Evolutionary conservation across 805 yeast species (phyloP).

Genomic region (Ogataea haglerorum): DNA sequence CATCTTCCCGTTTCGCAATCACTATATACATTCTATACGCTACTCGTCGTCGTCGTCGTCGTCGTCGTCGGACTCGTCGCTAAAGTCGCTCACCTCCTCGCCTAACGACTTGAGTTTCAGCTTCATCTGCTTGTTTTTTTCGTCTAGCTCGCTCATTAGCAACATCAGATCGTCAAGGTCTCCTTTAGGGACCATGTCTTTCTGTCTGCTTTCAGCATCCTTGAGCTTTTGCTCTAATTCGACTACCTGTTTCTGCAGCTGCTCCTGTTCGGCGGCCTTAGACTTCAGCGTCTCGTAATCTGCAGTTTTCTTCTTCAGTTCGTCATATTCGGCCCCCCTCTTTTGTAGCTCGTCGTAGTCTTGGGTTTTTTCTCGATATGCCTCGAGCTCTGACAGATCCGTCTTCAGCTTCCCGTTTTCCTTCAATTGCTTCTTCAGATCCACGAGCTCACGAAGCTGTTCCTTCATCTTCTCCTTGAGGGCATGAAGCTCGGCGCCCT

Average conservation of each 20-base stretch:
- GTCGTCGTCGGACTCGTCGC: constrained; percentile 60
- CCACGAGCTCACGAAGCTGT: constrained; percentile 1
- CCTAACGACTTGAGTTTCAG: constrained; percentile 48
- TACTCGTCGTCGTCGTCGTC: constrained; percentile 51
- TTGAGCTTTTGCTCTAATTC: constrained; percentile 7
- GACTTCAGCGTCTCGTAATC: constrained; percentile 11
- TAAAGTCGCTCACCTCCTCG: constrained; percentile 52
- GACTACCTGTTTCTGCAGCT: background rate
- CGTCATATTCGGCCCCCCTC: background rate
- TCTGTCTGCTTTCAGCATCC: constrained; percentile 1
- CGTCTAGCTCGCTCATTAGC: constrained; percentile 74
- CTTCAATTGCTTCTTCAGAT: constrained; percentile 4
- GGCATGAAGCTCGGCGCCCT: background rate
- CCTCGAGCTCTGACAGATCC: background rate
- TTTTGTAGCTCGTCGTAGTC: background rate
- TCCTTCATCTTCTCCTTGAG: constrained; percentile 1
- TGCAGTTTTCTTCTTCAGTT: background rate
- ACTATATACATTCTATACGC: constrained; percentile 17
- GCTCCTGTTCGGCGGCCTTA: constrained; percentile 1
- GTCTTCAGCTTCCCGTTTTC: constrained; percentile 5
- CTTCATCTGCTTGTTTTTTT: constrained; percentile 57
- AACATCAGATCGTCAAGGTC: constrained; percentile 75
- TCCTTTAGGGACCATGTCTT: constrained; percentile 41
- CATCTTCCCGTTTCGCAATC: background rate
- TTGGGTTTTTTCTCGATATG: background rate